These are phyloP conservation scores for Steccherinum ochraceum DNA, from an alignment of 768 basidiomycete genomes.

Conservation along the genomic window DNA sequence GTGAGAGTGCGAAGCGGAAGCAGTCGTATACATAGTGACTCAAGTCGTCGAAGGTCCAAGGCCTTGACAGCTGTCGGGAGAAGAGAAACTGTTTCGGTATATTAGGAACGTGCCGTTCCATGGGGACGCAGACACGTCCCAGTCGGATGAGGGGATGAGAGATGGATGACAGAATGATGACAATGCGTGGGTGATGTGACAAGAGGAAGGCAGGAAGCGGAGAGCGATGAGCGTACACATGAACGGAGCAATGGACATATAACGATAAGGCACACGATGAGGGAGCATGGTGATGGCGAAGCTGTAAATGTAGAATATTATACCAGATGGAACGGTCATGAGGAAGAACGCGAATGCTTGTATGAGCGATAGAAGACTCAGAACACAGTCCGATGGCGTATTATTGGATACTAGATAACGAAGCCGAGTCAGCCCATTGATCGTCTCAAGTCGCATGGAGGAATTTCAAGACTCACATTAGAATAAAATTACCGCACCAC, in stretches of 20 bases:
- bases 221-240: not conserved
- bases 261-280: not conserved
- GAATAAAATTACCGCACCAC: constrained; percentile 40
- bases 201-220: no score
- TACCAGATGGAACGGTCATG: not conserved
- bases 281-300: not conserved
- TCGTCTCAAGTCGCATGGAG: not conserved
- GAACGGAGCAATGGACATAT: not conserved
- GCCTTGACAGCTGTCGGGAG: not conserved
- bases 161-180: no score
- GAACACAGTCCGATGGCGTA: not conserved
- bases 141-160: not conserved
- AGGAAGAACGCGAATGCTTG: not conserved
- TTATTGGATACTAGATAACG: not conserved
- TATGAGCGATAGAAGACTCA: not conserved
- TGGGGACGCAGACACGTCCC: not conserved
- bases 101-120: not conserved
- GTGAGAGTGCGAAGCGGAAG: no score
- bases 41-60: not conserved
- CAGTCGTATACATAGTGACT: not conserved
- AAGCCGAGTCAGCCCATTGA: not conserved
- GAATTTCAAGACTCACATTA: constrained; percentile 13
- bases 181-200: no score
- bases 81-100: not conserved
- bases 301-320: not conserved